Base-by-base conservation (phyloP, 495 filamentous ascomycete genomes). In the Acidiella bohemica region DNA sequence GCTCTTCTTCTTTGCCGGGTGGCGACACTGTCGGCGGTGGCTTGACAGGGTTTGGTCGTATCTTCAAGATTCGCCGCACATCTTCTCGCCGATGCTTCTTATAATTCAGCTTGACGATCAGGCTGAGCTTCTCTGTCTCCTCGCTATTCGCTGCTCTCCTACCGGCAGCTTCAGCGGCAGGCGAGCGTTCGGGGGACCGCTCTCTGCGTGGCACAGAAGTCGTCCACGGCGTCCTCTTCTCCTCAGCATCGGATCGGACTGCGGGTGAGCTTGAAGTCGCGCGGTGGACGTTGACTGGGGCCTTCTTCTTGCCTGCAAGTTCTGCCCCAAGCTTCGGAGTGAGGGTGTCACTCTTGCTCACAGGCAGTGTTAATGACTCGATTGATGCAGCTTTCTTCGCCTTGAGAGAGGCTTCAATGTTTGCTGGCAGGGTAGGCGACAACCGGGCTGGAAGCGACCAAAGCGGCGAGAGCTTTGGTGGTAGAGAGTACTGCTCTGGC, bases 21-120 rank as follows among this genome's bases (percentile, higher is more conserved):
- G 34, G 30, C 34, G 11, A 7, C 30, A 22, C 8, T 5, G 20
- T 14, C 23, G 34, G 16, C 20, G 23, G n/a, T 7, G 13, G 22
- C 20, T 17, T 44, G 5, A 12, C 18, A 40, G 31, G 36, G 10
- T 42, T 38, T n/a, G 39, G 36, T 11, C 33, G 39, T 36, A 46
- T 41, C 19, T 34, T 41, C 24, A 53, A 23, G 17, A 53, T 41
- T 10, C 41, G 27, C 21, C 23, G 17, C n/a, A 53, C 24, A 8
- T 2, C 20, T 22, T 41, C 35, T 9, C 36, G 14, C 9, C 32
- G 20, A 6, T 32, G 21, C 17, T 44, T 48, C 23, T 42, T 44
- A 26, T 25, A 44, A 36, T 45, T 49, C 32, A 53, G 18, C 36
- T 46, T 53, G 6, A 53, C 50, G 12, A 53, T 32, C 30, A 36